Evolutionary conservation across 345 rosid genomes (phyloP).

Genomic region (Trapa bicornis): DNA sequence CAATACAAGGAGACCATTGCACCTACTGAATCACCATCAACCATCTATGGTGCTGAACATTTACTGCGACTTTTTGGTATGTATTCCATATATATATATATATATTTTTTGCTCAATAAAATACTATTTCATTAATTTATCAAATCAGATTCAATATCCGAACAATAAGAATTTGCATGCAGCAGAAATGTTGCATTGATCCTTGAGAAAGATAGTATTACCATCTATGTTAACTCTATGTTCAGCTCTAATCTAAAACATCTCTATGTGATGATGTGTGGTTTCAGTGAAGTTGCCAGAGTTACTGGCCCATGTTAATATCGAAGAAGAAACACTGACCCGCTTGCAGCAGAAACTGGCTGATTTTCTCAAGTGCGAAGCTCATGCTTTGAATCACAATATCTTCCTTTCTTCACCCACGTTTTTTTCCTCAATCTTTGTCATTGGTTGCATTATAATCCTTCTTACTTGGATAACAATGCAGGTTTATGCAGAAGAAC

Average conservation of each 20-base stretch:
- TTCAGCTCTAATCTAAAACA: neutral
- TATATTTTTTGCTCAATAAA: neutral
- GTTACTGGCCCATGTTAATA: constrained; percentile 66
- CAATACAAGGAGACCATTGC: constrained; percentile 46
- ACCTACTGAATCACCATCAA: constrained; percentile 50
- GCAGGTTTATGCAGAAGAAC: constrained; percentile 90
- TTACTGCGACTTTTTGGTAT: constrained; percentile 70
- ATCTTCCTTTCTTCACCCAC: too few relatives aligned
- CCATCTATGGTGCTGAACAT: constrained; percentile 75
- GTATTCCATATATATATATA: neutral
- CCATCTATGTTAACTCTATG: neutral
- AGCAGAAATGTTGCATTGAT: neutral
- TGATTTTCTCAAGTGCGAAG: constrained; percentile 70
- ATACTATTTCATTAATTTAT: too few relatives aligned
- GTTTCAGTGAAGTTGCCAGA: constrained; percentile 87
- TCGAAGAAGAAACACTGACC: constrained; percentile 77
- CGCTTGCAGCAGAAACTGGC: constrained; percentile 69
- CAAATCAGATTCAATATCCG: too few relatives aligned
- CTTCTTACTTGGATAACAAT: neutral
- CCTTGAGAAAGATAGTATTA: neutral
- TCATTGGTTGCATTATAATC: neutral
- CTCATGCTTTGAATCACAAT: neutral
- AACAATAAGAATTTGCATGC: neutral
- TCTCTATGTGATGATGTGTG: neutral
- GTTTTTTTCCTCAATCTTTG: neutral